Percentiles rank a stretch among this genome's conserved stretches.
These are phyloP conservation scores for Rhizopogon sp. DNA, from an alignment of 768 basidiomycete genomes.

Conservation along the genomic window DNA sequence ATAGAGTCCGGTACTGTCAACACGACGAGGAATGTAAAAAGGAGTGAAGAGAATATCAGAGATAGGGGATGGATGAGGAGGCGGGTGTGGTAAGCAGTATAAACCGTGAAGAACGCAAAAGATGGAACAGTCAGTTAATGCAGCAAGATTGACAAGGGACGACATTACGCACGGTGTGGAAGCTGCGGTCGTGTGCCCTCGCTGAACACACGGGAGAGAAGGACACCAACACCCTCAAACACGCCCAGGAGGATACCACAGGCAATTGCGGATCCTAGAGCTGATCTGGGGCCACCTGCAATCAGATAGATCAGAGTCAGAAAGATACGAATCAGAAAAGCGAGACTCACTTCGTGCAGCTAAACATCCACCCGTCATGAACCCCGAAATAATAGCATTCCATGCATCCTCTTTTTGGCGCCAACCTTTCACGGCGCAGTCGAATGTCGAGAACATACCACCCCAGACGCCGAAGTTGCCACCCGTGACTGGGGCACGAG, in stretches of 20 bases:
- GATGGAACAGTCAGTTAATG: neutral
- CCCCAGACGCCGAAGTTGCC: constrained; percentile 97
- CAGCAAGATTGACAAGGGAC: neutral
- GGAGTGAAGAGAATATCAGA: neutral
- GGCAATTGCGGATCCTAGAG: constrained; percentile 87
- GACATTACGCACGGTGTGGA: constrained; percentile 58
- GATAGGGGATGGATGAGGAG: neutral
- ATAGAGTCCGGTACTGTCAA: neutral
- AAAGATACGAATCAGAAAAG: neutral
- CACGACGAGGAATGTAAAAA: neutral
- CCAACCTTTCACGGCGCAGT: constrained; percentile 96
- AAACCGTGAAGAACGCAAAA: neutral
- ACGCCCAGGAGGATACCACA: constrained; percentile 96
- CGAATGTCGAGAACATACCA: constrained; percentile 98
- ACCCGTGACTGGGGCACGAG: constrained; percentile 95
- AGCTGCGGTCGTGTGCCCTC: constrained; percentile 77
- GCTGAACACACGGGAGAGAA: constrained; percentile 84
- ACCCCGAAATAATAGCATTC: constrained; percentile 98
- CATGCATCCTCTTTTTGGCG: constrained; percentile 98
- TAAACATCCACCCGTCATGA: constrained; percentile 96
- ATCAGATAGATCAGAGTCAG: neutral
- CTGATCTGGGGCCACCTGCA: constrained; percentile 87
- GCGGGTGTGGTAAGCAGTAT: neutral
- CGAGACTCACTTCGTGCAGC: constrained; percentile 81
- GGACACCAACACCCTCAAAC: constrained; percentile 92